Base-by-base conservation (phyloP, 352 stramenopile species). In the Blastocystis sp. region DNA sequence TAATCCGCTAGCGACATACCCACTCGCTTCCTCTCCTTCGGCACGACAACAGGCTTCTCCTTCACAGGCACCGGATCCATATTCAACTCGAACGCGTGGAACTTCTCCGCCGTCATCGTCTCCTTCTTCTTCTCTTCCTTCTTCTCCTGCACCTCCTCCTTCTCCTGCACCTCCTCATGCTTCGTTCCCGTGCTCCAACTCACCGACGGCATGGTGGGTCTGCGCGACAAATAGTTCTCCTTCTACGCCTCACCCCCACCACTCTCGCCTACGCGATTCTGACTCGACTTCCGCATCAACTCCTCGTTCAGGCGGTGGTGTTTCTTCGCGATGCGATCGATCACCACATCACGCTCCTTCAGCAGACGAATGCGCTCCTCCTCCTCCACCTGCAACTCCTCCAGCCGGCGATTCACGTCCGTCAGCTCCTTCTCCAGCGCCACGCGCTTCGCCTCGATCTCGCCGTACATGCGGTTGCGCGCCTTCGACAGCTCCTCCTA, bases 1-100 rank as follows among this genome's bases (percentile, higher is more conserved):
- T 85, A 85, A 16, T 85, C 74, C 24, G 74, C 50, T n/a, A 85
- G 60, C 16, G 74, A 85, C 74, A 85, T 85, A 29, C 74, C 74
- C 60, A 59, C 41, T 69, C 74, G 74, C 39, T 85, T 61, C 41
- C 74, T 50, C n/a, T 77, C 50, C 10, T 29, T 29, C 41, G 65
- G 31, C 37, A 55, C 3, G 4, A 39, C 29, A 1, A 69, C 55
- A 10, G 55, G 19, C 31, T 85, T 45, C 37, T 39, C 19, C 55
- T 85, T 26, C 19, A 29, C 55, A 1, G 37, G 24, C 45, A 39
- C 60, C 4, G 29, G 29, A 39, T 85, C 74, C 74, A 85, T 45
- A 16, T 85, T 69, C 55, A 85, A 29, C 60, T 85, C 24, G 29
- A 85, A 85, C 13, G 74, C 51, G 33, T 85, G 74, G 33, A 33